Conservation (phyloP, 2,329 filamentous ascomycete species). For the Colletotrichum euphorbiae region DNA sequence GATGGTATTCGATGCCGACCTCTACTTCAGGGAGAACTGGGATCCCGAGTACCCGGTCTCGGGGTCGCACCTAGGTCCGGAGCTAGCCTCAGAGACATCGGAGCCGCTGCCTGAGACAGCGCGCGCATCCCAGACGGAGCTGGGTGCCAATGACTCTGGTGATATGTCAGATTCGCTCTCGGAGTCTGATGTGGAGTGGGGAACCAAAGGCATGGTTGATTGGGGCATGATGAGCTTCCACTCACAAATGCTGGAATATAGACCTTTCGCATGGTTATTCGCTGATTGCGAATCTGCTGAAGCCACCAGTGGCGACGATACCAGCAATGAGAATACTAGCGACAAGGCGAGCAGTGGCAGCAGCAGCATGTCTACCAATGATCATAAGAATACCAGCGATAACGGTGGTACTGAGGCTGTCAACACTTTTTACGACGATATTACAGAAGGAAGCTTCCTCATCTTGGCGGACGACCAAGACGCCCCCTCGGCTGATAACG, state of each 20-base stretch:
- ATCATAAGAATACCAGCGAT: not conserved
- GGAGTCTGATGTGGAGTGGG: conserved; percentile 20
- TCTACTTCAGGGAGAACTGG: conserved; percentile 18
- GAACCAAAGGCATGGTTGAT: conserved; percentile 9
- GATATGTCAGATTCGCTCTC: not conserved
- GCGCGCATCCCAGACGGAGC: not conserved
- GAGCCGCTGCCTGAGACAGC: not conserved
- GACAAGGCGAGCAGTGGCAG: not conserved
- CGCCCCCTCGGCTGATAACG: conserved; percentile 25
- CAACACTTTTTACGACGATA: not conserved
- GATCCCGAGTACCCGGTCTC: conserved; percentile 13
- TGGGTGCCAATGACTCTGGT: not conserved
- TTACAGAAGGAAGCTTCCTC: conserved; percentile 9
- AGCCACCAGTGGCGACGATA: not conserved
- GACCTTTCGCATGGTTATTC: not conserved
- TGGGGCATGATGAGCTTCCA: conserved; percentile 28
- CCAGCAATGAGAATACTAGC: not conserved
- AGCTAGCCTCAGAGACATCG: too few species aligned
- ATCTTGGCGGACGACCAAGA: conserved; percentile 7
- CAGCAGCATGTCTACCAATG: not conserved
- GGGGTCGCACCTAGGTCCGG: too few species aligned
- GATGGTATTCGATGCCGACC: conserved; percentile 14
- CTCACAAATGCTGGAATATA: not conserved
- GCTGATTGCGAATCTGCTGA: not conserved
- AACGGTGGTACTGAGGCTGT: too few species aligned